Evolutionary conservation across 345 rosid genomes (phyloP), one percentile per base, ranked within the genome.

Genomic region (Mallotus nudiflorus): DNA sequence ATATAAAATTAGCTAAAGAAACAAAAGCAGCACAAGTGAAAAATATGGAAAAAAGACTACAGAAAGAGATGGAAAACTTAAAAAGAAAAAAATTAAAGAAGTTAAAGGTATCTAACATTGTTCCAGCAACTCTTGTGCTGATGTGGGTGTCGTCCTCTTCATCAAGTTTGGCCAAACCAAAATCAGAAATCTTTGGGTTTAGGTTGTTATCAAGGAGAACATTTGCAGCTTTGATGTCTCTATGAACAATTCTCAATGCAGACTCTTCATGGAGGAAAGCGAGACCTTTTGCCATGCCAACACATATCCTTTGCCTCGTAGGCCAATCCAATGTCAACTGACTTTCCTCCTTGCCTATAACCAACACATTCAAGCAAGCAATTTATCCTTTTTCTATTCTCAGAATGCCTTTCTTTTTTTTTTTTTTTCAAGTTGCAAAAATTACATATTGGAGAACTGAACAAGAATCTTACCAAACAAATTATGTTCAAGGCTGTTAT

Each of bases 401-500:
- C 11, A 42, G 46, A 9, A 9, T 8, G 29, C n/a, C n/a, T n/a
- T n/a, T n/a, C n/a, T n/a, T n/a, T 18, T 27, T 24, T 31, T 62
- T 62, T 24, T 33, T 42, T 27, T 10, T 22, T 44, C 7, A 22
- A 62, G 66, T 40, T 40, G 51, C n/a, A 62, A 18, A 63, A 14
- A 45, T 10, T 44, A 22, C 52, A 63, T 19, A 9, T 24, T 44
- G 40, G 29, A 55, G 20, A 68, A 44, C 13, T 27, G 12, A 54
- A 15, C 37, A 42, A 14, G 12, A 2, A n/a, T 44, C 58, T 69
- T 73, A 80, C 84, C 78, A 42, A 80, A 80, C 40, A 80, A 63
- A 29, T 67, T 78, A 73, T 56, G 53, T n/a, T 73, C 70, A 50
- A 67, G 77, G 52, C 60, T 73, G 69, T 77, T 78, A 8, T 78